A percentile compares a stretch with the other conserved stretches of the same genome.
Evolutionary conservation across 2,329 filamentous ascomycete genomes (phyloP).

Genomic region (Trichoderma aggressivum): DNA sequence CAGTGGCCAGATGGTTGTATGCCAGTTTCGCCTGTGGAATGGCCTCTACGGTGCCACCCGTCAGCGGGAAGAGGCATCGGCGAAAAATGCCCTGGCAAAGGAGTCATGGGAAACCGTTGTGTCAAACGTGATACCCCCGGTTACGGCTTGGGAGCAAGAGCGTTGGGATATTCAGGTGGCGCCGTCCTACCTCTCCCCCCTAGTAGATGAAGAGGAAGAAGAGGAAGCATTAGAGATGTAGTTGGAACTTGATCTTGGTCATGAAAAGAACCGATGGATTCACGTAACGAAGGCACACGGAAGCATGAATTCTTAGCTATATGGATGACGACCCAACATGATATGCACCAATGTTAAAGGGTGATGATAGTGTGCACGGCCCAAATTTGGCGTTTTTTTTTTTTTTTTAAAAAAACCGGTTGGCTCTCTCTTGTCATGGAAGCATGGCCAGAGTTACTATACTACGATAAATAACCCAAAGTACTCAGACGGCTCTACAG

Average conservation of each 20-base stretch:
- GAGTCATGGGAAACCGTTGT: background rate
- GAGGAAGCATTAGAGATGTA: background rate
- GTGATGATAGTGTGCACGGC: too few relatives aligned
- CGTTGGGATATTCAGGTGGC: background rate
- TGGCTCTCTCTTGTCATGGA: background rate
- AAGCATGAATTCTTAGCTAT: too few relatives aligned
- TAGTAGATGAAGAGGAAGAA: background rate
- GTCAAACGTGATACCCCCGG: background rate
- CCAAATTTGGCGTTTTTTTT: background rate
- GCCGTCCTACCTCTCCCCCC: background rate
- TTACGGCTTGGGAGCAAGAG: background rate
- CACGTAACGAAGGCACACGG: too few relatives aligned
- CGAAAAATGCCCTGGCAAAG: background rate
- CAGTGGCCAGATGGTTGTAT: background rate
- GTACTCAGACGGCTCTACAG: background rate
- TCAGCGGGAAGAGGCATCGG: background rate
- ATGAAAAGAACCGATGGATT: too few relatives aligned
- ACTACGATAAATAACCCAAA: background rate
- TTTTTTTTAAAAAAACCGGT: too few relatives aligned
- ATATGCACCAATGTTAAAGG: too few relatives aligned
- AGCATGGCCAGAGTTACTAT: background rate
- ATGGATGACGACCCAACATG: too few relatives aligned
- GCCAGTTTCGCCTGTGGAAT: background rate
- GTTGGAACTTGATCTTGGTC: too few relatives aligned
- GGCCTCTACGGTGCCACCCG: background rate